Evolutionary conservation across 2,329 filamentous ascomycete species (phyloP).

Genomic region (Cordyceps fumosorosea): DNA sequence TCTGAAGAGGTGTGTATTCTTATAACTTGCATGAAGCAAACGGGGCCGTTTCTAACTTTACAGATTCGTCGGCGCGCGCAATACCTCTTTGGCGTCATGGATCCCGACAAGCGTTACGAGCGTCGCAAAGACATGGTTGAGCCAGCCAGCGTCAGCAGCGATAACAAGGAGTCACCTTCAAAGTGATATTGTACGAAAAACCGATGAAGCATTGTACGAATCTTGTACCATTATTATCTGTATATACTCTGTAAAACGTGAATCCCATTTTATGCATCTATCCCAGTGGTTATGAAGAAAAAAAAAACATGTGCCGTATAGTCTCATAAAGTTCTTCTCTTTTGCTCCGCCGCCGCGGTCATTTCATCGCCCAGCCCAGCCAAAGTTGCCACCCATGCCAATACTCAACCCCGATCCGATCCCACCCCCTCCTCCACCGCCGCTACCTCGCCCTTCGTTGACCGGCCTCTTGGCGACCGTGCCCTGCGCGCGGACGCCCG

Average conservation of each 20-base stretch:
- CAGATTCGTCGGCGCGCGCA: constrained; percentile 32
- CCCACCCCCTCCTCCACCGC: constrained; percentile 17
- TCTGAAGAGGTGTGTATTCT: constrained; percentile 30
- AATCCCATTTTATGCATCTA: constrained; percentile 4
- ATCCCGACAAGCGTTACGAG: constrained; percentile 37
- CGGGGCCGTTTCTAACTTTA: neutral
- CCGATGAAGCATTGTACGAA: constrained; percentile 23
- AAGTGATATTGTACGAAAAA: constrained; percentile 21
- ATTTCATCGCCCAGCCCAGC: constrained; percentile 38
- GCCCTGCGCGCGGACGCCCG: constrained; percentile 72
- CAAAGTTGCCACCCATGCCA: constrained; percentile 53
- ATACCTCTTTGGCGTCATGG: constrained; percentile 34
- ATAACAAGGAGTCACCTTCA: constrained; percentile 22
- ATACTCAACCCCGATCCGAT: constrained; percentile 47
- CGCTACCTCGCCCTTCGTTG: constrained; percentile 53
- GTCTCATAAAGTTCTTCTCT: neutral
- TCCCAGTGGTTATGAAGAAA: neutral
- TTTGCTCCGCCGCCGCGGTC: neutral
- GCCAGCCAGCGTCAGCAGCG: constrained; percentile 14
- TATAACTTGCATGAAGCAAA: neutral
- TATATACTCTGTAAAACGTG: constrained; percentile 11
- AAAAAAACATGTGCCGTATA: neutral
- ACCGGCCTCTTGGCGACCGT: constrained; percentile 72
- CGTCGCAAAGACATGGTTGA: constrained; percentile 32
- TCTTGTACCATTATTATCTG: constrained; percentile 22